Conservation (phyloP, 2,329 filamentous ascomycete genomes). For the Fragosphaeria purpurea region DNA sequence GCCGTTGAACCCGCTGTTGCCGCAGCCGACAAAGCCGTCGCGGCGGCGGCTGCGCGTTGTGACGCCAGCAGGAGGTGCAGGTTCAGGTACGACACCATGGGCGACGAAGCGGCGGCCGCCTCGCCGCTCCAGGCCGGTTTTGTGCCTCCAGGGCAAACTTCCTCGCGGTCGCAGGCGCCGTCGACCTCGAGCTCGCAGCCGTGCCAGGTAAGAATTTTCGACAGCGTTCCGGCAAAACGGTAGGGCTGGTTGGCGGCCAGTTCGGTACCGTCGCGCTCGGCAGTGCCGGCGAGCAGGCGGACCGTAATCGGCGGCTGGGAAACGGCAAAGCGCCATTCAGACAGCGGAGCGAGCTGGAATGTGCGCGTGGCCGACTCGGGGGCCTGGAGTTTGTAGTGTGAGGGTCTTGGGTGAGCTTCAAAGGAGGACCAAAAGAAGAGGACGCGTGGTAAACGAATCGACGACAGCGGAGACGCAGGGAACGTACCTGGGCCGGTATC, state of each 20-base stretch:
- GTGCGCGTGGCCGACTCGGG: conserved; percentile 32
- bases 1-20: conserved; percentile 32
- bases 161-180: conserved; percentile 52
- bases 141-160: conserved; percentile 31
- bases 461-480: neutral
- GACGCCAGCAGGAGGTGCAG: conserved; percentile 78
- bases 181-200: conserved; percentile 77
- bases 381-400: conserved; percentile 20
- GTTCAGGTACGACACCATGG: conserved; percentile 71
- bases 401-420: too few relatives aligned
- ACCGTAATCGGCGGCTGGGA: conserved; percentile 36
- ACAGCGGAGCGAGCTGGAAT: conserved; percentile 48
- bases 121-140: conserved; percentile 22
- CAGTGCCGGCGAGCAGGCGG: conserved; percentile 68
- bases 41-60: conserved; percentile 52
- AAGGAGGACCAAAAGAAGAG: conserved; percentile 2
- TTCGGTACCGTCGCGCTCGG: conserved; percentile 92
- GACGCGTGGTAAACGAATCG: neutral
- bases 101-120: conserved; percentile 36
- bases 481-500: conserved; percentile 45
- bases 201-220: conserved; percentile 85
- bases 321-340: conserved; percentile 74
- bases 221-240: conserved; percentile 70
- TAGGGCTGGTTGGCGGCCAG: conserved; percentile 73
- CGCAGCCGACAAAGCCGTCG: conserved; percentile 22